Conservation (phyloP, 306 rosid genomes). For the Luffa acutangula region DNA sequence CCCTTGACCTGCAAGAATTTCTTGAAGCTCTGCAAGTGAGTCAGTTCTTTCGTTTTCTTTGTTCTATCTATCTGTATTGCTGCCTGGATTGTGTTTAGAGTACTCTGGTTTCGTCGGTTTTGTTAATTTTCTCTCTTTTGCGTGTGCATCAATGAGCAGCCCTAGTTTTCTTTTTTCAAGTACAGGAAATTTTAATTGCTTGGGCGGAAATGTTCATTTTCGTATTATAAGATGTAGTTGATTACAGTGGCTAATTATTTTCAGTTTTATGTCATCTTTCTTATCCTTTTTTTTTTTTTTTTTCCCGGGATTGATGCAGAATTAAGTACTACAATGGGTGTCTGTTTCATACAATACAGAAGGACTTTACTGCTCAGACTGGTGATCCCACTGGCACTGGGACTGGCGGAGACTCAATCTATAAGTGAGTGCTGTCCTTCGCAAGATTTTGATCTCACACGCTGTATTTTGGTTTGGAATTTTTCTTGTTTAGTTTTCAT, state of each 20-base stretch:
- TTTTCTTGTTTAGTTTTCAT: neutral
- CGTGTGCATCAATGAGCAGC: neutral
- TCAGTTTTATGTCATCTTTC: neutral
- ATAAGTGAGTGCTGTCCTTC: constrained; percentile 39
- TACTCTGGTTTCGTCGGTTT: neutral
- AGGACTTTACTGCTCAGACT: constrained; percentile 92
- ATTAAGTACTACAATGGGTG: constrained; percentile 80
- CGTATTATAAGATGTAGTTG: neutral
- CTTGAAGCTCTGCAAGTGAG: constrained; percentile 87
- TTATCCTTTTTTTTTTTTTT: constrained; percentile 13
- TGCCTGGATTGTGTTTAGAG: neutral
- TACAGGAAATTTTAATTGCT: neutral
- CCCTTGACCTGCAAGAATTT: constrained; percentile 83
- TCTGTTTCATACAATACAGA: constrained; percentile 75
- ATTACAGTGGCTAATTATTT: neutral
- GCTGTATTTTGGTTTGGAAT: neutral
- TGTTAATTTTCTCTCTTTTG: neutral
- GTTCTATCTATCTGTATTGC: neutral
- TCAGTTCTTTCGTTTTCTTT: neutral
- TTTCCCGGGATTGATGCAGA: constrained; percentile 28
- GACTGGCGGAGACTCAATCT: constrained; percentile 64
- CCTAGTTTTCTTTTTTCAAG: neutral
- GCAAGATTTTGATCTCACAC: neutral
- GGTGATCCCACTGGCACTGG: constrained; percentile 88
- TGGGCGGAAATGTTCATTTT: neutral